Evolutionary conservation across 108 stramenopile species (phyloP).

Genomic region (Cylindrotheca fusiformis): DNA sequence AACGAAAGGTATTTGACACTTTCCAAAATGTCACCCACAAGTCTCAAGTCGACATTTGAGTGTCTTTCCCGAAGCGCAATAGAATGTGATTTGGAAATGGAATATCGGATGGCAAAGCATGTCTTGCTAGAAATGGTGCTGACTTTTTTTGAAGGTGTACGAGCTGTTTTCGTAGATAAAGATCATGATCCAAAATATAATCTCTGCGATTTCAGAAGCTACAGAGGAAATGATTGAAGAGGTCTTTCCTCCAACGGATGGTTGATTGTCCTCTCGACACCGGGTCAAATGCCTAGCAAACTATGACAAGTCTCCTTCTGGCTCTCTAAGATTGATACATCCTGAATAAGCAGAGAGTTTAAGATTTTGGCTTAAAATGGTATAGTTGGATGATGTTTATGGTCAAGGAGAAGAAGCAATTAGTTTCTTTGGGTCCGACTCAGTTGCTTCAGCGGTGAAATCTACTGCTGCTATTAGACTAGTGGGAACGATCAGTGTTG

Average conservation of each 20-base stretch:
- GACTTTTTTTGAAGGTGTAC: conserved; percentile 98
- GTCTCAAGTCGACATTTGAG: conserved; percentile 73
- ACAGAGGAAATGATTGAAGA: conserved; percentile 49
- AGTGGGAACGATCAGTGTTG: no score
- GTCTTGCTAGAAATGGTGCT: conserved; percentile 39
- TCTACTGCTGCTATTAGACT: no score
- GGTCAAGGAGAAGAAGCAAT: no score
- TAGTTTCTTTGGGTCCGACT: no score
- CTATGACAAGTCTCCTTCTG: no score
- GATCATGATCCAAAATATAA: conserved; percentile 87
- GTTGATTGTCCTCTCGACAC: conserved; percentile 20
- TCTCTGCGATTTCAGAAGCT: conserved; percentile 49
- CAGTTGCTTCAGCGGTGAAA: no score
- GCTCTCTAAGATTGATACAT: no score
- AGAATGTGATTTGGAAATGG: conserved; percentile 57
- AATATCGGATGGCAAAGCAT: conserved; percentile 78
- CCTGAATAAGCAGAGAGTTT: no score
- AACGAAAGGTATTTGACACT: conserved; percentile 51
- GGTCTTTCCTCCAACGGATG: conserved; percentile 66
- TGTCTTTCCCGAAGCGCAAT: conserved; percentile 60
- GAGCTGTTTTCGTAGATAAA: conserved; percentile 91
- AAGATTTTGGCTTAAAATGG: no score
- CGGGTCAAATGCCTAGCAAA: no score
- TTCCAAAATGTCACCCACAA: conserved; percentile 78
- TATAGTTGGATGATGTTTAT: no score